Evolutionary conservation across 2,329 filamentous ascomycete genomes (phyloP).

Genomic region (Fusarium pseudoanthophilum): DNA sequence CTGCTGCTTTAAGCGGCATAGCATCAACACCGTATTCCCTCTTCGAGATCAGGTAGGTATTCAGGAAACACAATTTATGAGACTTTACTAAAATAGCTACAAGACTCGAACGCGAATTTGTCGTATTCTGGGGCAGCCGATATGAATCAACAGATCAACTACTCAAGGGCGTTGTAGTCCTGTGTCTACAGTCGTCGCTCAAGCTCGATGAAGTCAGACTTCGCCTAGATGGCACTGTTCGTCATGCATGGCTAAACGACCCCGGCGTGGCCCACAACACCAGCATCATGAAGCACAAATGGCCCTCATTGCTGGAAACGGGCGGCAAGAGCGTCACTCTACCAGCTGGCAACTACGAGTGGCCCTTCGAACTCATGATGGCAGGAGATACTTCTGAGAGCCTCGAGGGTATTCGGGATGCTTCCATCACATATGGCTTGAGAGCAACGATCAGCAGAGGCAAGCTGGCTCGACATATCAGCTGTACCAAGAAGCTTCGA

Average conservation of each 20-base stretch:
- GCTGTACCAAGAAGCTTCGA: constrained; percentile 78
- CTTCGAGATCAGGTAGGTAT: constrained; percentile 65
- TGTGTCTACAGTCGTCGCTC: constrained; percentile 75
- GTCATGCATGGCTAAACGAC: constrained; percentile 64
- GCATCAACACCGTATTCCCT: constrained; percentile 10
- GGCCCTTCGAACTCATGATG: constrained; percentile 78
- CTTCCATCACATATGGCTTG: constrained; percentile 86
- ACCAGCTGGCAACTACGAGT: constrained; percentile 81
- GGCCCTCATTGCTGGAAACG: constrained; percentile 69
- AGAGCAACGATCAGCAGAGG: constrained; percentile 88
- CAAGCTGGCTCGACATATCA: constrained; percentile 86
- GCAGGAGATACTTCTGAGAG: constrained; percentile 81
- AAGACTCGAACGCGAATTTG: constrained; percentile 75
- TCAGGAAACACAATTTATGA: too few relatives aligned
- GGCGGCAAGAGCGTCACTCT: constrained; percentile 66
- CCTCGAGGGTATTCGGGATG: constrained; percentile 86
- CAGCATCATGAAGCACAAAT: constrained; percentile 73
- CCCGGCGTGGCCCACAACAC: constrained; percentile 66
- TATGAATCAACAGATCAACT: constrained; percentile 79
- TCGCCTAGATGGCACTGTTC: constrained; percentile 74
- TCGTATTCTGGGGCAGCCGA: constrained; percentile 79
- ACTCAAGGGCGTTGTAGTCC: constrained; percentile 76
- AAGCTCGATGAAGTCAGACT: constrained; percentile 78
- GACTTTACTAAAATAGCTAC: neutral
- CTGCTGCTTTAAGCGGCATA: neutral